Evolutionary conservation across 192 early-diverging fungal genomes (phyloP), one percentile per base, ranked within the genome.

Genomic region (Allomyces macrogynus): DNA sequence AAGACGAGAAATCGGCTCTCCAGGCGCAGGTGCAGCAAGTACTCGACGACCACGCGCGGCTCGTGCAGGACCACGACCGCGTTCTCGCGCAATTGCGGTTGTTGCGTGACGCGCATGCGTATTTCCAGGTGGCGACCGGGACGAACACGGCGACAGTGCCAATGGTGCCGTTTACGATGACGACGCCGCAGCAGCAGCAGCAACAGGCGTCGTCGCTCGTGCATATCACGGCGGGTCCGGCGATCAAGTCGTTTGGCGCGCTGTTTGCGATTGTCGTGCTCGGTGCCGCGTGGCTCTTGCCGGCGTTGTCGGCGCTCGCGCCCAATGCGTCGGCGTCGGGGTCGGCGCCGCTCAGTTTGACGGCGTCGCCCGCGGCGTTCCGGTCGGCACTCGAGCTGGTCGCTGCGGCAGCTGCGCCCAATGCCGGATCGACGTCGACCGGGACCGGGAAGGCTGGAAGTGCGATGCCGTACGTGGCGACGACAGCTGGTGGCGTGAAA

Each of bases 161-260:
- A 16, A 14, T 57, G 49, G 12, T 3, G 16, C 49, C 49, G 49
- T 57, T 57, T 5, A 5, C 49, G 5, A 40, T 40, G 32, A 40
- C 32, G 32, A 40, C 32, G 32, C 3, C 32, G 32, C 4, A 2
- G 32, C 32, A 3, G 32, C 32, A 40, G 32, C 32, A 3, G 32
- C 32, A 40, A 7, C 32, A 40, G 32, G 32, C 7, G 32, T 40
- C 32, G 32, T 40, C 32, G 32, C 32, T 40, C 32, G 32, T 40
- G 32, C 32, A 40, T 40, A 7, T 40, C 26, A 27, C 44, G 49
- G 12, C 49, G 16, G 16, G 49, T 0, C 49, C 49, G 49, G 12
- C 49, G 49, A n/a, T 57, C 49, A 57, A 57, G 20, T 57, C 49
- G 49, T 57, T 57, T 57, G 49, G 49, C 49, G 49, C 49, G 49